Evolutionary conservation across 2,329 filamentous ascomycete genomes (phyloP).

Genomic region (Neonectria faginata): DNA sequence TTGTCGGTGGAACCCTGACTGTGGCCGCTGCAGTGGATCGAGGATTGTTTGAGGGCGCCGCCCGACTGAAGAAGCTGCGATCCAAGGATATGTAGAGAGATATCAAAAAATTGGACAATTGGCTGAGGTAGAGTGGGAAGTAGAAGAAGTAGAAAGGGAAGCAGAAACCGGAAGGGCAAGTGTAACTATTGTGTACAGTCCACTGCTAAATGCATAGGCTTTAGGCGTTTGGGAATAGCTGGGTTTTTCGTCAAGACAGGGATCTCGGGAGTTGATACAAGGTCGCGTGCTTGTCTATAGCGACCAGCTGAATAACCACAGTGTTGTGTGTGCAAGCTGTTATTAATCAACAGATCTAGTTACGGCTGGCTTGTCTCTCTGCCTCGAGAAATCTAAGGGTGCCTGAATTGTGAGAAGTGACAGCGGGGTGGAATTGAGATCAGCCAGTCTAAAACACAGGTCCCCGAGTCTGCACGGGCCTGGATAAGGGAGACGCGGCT

Average conservation of each 20-base stretch:
- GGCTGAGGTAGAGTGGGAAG: constrained; percentile 25
- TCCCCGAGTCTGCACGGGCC: constrained; percentile 16
- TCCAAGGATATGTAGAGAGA: constrained; percentile 66
- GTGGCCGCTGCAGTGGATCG: constrained; percentile 95
- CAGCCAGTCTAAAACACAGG: constrained; percentile 28
- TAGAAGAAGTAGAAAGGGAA: not conserved
- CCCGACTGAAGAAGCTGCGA: constrained; percentile 87
- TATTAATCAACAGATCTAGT: not conserved
- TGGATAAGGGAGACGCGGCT: constrained; percentile 10
- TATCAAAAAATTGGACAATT: not conserved
- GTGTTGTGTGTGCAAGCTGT: constrained; percentile 11
- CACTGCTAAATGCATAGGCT: constrained; percentile 41
- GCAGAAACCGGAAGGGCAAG: constrained; percentile 24
- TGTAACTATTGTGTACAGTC: constrained; percentile 41
- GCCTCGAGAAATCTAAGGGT: not conserved
- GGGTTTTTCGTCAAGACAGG: constrained; percentile 28
- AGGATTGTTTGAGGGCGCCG: constrained; percentile 87
- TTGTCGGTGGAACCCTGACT: constrained; percentile 93
- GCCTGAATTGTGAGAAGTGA: constrained; percentile 11
- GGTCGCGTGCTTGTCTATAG: constrained; percentile 15
- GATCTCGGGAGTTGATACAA: constrained; percentile 7
- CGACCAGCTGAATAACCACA: not conserved
- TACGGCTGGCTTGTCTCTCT: not conserved
- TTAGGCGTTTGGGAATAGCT: constrained; percentile 45
- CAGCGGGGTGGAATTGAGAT: constrained; percentile 40